Conservation (phyloP, 352 stramenopile species). For the Lagenidium giganteum region DNA sequence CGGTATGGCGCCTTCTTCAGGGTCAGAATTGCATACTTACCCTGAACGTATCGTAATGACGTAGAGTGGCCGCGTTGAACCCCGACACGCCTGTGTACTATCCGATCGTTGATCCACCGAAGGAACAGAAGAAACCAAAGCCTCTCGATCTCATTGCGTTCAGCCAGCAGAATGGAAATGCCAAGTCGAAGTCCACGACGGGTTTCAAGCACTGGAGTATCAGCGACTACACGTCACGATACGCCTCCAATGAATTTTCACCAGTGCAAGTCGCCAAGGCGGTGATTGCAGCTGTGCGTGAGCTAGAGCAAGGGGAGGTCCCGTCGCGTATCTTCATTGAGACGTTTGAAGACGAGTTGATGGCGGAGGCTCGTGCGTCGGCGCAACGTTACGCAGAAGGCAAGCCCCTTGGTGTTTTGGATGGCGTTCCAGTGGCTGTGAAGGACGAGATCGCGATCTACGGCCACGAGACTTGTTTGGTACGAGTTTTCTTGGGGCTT, state of each 20-base stretch:
- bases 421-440: constrained; percentile 78
- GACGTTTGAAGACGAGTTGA: constrained; percentile 52
- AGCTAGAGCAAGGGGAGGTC: constrained; percentile 31
- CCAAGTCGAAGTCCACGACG: no score
- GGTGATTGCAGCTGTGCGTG: constrained; percentile 39
- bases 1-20: no score
- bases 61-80: constrained; percentile 42
- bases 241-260: constrained; percentile 29
- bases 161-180: no score
- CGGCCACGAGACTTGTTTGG: constrained; percentile 54
- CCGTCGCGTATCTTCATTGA: constrained; percentile 61
- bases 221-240: constrained; percentile 48
- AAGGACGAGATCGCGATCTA: constrained; percentile 77
- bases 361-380: constrained; percentile 47
- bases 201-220: constrained; percentile 64
- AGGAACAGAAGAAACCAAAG: constrained; percentile 15
- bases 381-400: constrained; percentile 53
- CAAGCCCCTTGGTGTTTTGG: constrained; percentile 58
- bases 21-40: no score
- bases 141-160: no score
- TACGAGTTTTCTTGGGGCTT: constrained; percentile 60
- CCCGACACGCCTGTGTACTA: constrained; percentile 68
- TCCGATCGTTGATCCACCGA: constrained; percentile 37
- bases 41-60: background rate
- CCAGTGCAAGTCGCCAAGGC: constrained; percentile 60